Evolutionary conservation across 306 rosid genomes (phyloP).

Genomic region (Sesbania bispinosa): DNA sequence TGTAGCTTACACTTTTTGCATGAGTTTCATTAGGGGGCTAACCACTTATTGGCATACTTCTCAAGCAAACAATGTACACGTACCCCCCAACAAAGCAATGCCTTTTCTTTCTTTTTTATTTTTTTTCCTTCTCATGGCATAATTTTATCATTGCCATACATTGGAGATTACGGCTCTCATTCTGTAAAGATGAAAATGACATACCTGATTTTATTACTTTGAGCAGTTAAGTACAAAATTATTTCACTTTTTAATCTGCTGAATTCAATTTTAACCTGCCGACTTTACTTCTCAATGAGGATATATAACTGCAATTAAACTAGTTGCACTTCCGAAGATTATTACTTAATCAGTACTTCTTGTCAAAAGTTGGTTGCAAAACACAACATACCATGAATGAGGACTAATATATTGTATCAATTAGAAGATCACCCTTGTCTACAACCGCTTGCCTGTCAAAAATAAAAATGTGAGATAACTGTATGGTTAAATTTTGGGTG

Average conservation of each 20-base stretch:
- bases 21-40: conserved; percentile 54
- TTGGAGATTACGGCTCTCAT: conserved; percentile 16
- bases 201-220: not conserved
- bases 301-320: not conserved
- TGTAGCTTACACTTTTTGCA: conserved; percentile 46
- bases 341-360: not conserved
- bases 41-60: conserved; percentile 51
- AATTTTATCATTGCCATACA: conserved; percentile 19
- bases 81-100: conserved; percentile 45
- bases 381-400: not conserved
- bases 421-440: too few relatives aligned
- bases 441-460: not conserved
- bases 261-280: not conserved
- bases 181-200: conserved; percentile 31
- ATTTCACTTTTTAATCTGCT: not conserved
- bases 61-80: conserved; percentile 45
- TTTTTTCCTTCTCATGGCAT: not conserved
- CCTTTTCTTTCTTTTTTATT: not conserved
- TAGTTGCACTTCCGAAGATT: conserved; percentile 14
- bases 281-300: conserved; percentile 6
- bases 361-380: conserved; percentile 18
- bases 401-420: conserved; percentile 12
- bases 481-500: conserved; percentile 9
- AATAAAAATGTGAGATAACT: not conserved
- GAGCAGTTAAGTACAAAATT: conserved; percentile 10